phyloP scores from a whole-genome alignment of 306 rosid species.

The Sechiopsis laciniata region DNA sequence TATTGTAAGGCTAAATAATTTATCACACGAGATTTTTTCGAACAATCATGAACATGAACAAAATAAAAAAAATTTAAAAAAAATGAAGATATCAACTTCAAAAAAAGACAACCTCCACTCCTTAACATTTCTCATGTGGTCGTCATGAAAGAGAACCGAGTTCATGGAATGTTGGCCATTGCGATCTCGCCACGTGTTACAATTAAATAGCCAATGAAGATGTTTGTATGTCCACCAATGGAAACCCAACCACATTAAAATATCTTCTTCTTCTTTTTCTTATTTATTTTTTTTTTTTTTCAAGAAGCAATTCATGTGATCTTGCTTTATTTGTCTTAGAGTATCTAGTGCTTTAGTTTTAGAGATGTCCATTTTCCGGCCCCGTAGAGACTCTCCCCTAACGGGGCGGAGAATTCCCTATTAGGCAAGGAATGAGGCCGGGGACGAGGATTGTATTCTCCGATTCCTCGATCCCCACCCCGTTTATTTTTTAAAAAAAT shows the following conservation, averaged over 20 bases:
- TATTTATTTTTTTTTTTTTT: not conserved
- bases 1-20: no score
- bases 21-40: no score
- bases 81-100: not conserved
- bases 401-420: no score
- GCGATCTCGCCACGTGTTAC: not conserved
- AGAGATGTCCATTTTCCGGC: no score
- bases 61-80: not conserved
- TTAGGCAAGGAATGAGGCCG: no score
- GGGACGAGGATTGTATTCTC: no score
- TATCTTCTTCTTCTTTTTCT: not conserved
- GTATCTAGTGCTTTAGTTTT: not conserved
- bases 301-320: not conserved
- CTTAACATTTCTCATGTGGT: not conserved
- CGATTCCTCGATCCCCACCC: no score
- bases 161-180: slow-evolving; percentile 15
- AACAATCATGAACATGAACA: not conserved
- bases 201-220: not conserved
- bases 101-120: not conserved
- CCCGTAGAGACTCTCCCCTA: no score
- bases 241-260: not conserved
- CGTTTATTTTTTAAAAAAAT: no score
- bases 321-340: not conserved
- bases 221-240: not conserved
- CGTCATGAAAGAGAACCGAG: slow-evolving; percentile 1